Evolutionary conservation across 768 basidiomycete species (phyloP), one percentile per base, ranked within the genome.

Genomic region (Kwoniella shandongensis): DNA sequence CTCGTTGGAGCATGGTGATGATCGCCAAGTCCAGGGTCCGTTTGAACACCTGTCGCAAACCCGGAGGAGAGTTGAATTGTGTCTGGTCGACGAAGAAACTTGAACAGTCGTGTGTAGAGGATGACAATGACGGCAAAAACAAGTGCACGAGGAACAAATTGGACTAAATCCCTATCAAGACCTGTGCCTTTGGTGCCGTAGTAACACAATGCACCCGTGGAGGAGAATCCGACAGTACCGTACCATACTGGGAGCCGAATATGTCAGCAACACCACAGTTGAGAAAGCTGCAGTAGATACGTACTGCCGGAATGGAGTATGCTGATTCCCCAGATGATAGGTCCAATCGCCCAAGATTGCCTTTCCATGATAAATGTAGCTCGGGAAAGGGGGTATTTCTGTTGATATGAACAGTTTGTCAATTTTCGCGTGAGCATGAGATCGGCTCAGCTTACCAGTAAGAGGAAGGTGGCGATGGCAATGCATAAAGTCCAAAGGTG

Each of bases 401-500:
- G 39, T 0, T 42, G 10, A 29, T 25, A 17, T 15, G 29, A 51
- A 35, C 26, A n/a, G 7, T 27, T 23, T 56, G n/a, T n/a, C n/a
- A n/a, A n/a, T n/a, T n/a, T n/a, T n/a, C n/a, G 18, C 27, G 39
- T n/a, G 25, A 53, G 38, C 32, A 44, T 42, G 36, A 42, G 49
- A n/a, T 11, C 2, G 22, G 20, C 10, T 23, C 30, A 4, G 64
- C 69, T 49, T 39, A 76, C 74, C 8, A 76, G 57, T 17, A 76
- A 63, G 25, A 70, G 60, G 32, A 58, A 73, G 10, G 75, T 76
- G 2, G 73, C 67, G 13, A 76, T 45, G 10, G 75, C 75, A 12
- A 74, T 73, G n/a, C 48, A 40, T 38, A 74, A 26, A 22, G 75
- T 76, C 72, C 72, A 76, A 2, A 76, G 53, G 57, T 76, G 72